These are phyloP conservation scores for Cordyceps farinosa DNA, from an alignment of 2,329 filamentous ascomycete genomes.

Conservation along the genomic window DNA sequence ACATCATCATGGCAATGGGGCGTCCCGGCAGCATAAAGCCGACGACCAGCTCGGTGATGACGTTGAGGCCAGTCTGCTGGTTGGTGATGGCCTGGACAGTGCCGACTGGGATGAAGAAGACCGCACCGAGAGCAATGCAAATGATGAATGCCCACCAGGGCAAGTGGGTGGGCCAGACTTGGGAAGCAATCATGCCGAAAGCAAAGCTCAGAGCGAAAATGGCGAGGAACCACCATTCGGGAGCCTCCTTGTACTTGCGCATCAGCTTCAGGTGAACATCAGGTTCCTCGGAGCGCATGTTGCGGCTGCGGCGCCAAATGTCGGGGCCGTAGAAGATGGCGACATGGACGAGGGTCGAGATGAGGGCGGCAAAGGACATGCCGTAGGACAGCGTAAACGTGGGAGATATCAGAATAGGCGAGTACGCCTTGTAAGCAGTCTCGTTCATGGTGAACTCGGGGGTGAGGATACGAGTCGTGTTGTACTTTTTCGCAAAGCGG, in stretches of 20 bases:
- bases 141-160: constrained; percentile 43
- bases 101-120: constrained; percentile 42
- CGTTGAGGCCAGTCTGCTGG: constrained; percentile 45
- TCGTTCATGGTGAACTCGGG: constrained; percentile 50
- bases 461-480: constrained; percentile 53
- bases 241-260: constrained; percentile 19
- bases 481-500: constrained; percentile 55
- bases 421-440: constrained; percentile 56
- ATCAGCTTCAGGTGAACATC: constrained; percentile 53
- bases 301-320: constrained; percentile 35
- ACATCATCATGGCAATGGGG: constrained; percentile 48
- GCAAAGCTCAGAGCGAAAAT: constrained; percentile 48
- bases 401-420: constrained; percentile 50
- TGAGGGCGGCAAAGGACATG: constrained; percentile 53
- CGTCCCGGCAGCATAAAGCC: constrained; percentile 47
- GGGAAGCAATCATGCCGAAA: constrained; percentile 39
- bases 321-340: constrained; percentile 50
- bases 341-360: constrained; percentile 50
- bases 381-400: constrained; percentile 55
- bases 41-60: constrained; percentile 46
- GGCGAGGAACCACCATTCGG: constrained; percentile 52
- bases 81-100: constrained; percentile 49
- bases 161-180: constrained; percentile 38
- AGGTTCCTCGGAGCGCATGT: constrained; percentile 37
- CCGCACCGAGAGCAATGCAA: constrained; percentile 38